phyloP scores from a whole-genome alignment of 2,329 filamentous ascomycete species.

The Neodidymelliopsis sp. region DNA sequence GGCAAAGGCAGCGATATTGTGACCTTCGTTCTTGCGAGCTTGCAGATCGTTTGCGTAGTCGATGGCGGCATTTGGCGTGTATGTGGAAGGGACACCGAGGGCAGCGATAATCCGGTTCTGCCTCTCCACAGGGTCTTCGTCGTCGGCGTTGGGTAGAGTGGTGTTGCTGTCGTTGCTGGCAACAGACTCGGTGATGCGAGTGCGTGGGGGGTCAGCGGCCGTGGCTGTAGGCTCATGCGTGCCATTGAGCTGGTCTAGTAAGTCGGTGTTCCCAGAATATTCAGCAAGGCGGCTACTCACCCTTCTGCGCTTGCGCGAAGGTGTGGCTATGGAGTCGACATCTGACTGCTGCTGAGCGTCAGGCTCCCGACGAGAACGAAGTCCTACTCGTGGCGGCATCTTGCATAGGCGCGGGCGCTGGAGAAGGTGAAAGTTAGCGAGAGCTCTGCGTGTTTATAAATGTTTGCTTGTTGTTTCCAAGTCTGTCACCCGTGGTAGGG shows the following conservation, averaged over 20 bases:
- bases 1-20: slow-evolving; percentile 70
- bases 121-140: slow-evolving; percentile 45
- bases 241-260: slow-evolving; percentile 46
- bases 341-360: slow-evolving; percentile 46
- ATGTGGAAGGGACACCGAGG: slow-evolving; percentile 52
- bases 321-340: slow-evolving; percentile 56
- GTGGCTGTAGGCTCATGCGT: slow-evolving; percentile 32
- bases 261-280: slow-evolving; percentile 14
- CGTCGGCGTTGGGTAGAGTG: slow-evolving; percentile 44
- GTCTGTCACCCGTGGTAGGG: slow-evolving; percentile 7
- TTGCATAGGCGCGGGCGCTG: slow-evolving; percentile 27
- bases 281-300: slow-evolving; percentile 39
- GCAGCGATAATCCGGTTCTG: slow-evolving; percentile 50
- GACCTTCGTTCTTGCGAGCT: slow-evolving; percentile 51
- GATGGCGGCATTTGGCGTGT: slow-evolving; percentile 63
- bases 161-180: slow-evolving; percentile 53
- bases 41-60: slow-evolving; percentile 63
- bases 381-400: slow-evolving; percentile 41
- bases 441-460: slow-evolving; percentile 15
- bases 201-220: slow-evolving; percentile 34
- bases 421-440: slow-evolving; percentile 25
- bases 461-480: slow-evolving; percentile 22
- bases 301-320: slow-evolving; percentile 57
- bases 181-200: slow-evolving; percentile 48
- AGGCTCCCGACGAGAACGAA: slow-evolving; percentile 41